These are phyloP conservation scores for Apiotrichum gamsii DNA, from an alignment of 1,284 basidiomycete species.

Conservation along the genomic window DNA sequence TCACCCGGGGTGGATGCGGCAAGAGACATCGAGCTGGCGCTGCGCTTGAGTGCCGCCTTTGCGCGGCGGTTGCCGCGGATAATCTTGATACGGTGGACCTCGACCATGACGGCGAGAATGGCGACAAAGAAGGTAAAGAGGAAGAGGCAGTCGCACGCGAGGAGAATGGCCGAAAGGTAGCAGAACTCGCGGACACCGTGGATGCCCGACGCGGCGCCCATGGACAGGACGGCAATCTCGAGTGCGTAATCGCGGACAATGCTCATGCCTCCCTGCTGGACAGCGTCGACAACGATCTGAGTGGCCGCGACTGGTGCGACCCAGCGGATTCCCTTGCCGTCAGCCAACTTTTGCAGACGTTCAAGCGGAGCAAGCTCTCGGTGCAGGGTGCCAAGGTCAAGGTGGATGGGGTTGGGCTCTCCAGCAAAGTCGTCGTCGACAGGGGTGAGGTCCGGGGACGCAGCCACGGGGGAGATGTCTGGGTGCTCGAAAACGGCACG, in stretches of 20 bases:
- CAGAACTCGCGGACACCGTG: slow-evolving; percentile 92
- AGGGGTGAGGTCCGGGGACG: slow-evolving; percentile 47
- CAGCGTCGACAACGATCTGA: slow-evolving; percentile 75
- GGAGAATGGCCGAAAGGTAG: slow-evolving; percentile 71
- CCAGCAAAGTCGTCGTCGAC: slow-evolving; percentile 23
- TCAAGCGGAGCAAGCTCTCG: slow-evolving; percentile 44
- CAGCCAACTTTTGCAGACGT: slow-evolving; percentile 44
- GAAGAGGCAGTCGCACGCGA: slow-evolving; percentile 79
- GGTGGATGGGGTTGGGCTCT: slow-evolving; percentile 20
- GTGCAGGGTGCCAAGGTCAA: slow-evolving; percentile 44
- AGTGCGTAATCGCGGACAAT: slow-evolving; percentile 90
- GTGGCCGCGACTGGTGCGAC: slow-evolving; percentile 61
- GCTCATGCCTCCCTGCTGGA: slow-evolving; percentile 68
- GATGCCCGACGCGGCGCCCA: slow-evolving; percentile 82
- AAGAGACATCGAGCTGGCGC: slow-evolving; percentile 12
- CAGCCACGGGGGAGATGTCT: slow-evolving; percentile 53
- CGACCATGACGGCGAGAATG: slow-evolving; percentile 88
- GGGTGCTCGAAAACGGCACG: slow-evolving; percentile 84
- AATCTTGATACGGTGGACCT: slow-evolving; percentile 60
- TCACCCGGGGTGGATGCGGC: slow-evolving; percentile 5
- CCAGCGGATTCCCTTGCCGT: slow-evolving; percentile 49
- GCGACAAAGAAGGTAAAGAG: slow-evolving; percentile 86
- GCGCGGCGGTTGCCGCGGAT: slow-evolving; percentile 48
- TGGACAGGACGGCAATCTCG: slow-evolving; percentile 79
- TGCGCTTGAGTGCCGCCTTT: slow-evolving; percentile 19